A percentile compares a stretch with the other conserved stretches of the same genome.
Conservation (phyloP, 257 asterid species). For the Lavandula angustifolia region DNA sequence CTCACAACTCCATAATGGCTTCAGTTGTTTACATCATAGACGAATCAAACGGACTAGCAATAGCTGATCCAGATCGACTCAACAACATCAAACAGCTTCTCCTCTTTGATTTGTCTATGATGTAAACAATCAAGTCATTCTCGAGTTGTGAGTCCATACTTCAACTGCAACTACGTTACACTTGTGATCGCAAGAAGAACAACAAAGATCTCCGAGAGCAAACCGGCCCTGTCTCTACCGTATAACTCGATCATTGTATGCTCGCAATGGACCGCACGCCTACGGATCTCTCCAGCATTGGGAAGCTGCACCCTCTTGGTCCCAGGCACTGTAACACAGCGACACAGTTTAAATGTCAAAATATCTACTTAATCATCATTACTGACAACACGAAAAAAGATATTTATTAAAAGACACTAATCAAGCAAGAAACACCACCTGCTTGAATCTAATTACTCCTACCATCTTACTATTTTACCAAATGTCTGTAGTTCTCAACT, state of each 20-base stretch:
- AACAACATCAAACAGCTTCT: too few species aligned
- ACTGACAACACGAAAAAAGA: neutral
- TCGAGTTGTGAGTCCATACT: constrained; percentile 91
- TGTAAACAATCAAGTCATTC: constrained; percentile 79
- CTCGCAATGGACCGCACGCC: constrained; percentile 57
- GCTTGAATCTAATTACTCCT: neutral
- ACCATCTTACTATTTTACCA: neutral
- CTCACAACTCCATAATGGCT: constrained; percentile 88
- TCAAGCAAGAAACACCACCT: neutral
- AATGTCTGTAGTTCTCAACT: constrained; percentile 9
- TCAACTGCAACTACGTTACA: constrained; percentile 81
- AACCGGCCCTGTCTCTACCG: constrained; percentile 80
- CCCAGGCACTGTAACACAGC: constrained; percentile 54
- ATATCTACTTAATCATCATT: neutral
- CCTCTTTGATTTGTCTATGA: constrained; percentile 66
- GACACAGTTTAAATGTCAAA: neutral
- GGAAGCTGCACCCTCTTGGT: constrained; percentile 51
- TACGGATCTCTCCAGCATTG: constrained; percentile 63
- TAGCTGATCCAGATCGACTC: too few species aligned
- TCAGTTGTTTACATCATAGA: constrained; percentile 72
- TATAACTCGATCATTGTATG: constrained; percentile 74
- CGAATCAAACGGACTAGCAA: too few species aligned
- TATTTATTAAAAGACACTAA: neutral
- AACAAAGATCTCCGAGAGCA: constrained; percentile 75
- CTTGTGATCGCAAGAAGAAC: constrained; percentile 71